Percentiles rank a stretch among this genome's conserved stretches.
phyloP scores from a whole-genome alignment of 2,329 filamentous ascomycete species.

The Geoglossum cookeanum region DNA sequence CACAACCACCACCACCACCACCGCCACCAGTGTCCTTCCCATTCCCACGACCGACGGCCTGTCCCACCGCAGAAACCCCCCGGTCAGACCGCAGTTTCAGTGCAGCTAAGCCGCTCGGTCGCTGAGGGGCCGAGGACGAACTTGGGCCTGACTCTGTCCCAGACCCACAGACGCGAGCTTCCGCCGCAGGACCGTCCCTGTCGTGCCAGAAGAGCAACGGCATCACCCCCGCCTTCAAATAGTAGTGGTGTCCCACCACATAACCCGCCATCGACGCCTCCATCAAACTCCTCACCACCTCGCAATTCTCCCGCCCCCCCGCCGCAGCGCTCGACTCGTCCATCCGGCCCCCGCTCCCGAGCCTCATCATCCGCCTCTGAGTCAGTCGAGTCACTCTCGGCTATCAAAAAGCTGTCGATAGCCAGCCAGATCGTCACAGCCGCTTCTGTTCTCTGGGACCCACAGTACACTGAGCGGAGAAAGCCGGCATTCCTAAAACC shows the following conservation, averaged over 20 bases:
- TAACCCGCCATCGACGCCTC: not conserved
- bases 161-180: not conserved
- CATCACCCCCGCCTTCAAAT: not conserved
- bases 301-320: not conserved
- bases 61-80: not conserved
- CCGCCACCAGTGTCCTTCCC: not conserved
- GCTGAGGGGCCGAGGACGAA: not conserved
- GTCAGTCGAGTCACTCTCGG: not conserved
- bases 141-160: not conserved
- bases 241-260: not conserved
- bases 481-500: constrained; percentile 26
- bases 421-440: constrained; percentile 28
- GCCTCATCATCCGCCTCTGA: not conserved
- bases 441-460: constrained; percentile 30
- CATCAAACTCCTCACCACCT: not conserved
- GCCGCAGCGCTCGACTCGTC: not conserved
- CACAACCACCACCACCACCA: not conserved
- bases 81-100: not conserved
- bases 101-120: not conserved
- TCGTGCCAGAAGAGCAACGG: not conserved
- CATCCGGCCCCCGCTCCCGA: not conserved
- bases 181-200: not conserved
- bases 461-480: constrained; percentile 26
- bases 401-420: constrained; percentile 12
- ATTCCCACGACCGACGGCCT: not conserved